Base-by-base conservation (phyloP, 768 basidiomycete genomes). In the Tricholoma sp. region DNA sequence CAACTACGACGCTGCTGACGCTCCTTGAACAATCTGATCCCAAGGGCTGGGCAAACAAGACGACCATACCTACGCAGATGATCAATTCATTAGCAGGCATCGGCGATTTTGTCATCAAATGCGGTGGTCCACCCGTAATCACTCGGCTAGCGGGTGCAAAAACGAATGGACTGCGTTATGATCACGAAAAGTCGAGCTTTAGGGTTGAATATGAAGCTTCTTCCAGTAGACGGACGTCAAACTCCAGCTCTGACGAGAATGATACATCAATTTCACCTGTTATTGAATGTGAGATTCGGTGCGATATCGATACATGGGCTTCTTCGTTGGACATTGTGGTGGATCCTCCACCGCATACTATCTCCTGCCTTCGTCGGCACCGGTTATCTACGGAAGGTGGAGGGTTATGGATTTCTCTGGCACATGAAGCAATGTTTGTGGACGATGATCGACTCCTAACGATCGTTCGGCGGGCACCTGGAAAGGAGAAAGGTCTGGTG, bases 1-100 rank as follows among this genome's bases (percentile, higher is more conserved):
- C 96, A 0, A 98, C 85, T 2, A 98, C 97, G 1, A 97, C 95
- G 0, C 83, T 91, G 10, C 84, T 99, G 59, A 97, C 94, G 0
- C 76, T 99, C 1, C 81, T 99, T 4, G 96, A 98, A 66, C 97
- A 98, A 71, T 94, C 92, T 10, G 96, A 99, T 69, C 94, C 94
- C 5, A 92, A 95, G 71, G 94, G 94, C 47, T 98, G 96, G 95
- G 86, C 92, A 5, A 94, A 91, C 73, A 98, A 98, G 71, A 84
- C 86, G 0, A 90, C 91, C 11, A 94, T 96, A 52, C 96, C 95
- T 1, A 87, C 86, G n/a, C 86, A 94, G 63, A 96, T 98, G 92
- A 86, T 96, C 65, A 82, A 83, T 39, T 81, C 86, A 1, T 74
- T 98, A 0, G 92, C 94, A 0, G 95, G 95, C 1, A 87, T 97